phyloP scores from a whole-genome alignment of 352 stramenopile genomes.

The Phytopythium litorale region DNA sequence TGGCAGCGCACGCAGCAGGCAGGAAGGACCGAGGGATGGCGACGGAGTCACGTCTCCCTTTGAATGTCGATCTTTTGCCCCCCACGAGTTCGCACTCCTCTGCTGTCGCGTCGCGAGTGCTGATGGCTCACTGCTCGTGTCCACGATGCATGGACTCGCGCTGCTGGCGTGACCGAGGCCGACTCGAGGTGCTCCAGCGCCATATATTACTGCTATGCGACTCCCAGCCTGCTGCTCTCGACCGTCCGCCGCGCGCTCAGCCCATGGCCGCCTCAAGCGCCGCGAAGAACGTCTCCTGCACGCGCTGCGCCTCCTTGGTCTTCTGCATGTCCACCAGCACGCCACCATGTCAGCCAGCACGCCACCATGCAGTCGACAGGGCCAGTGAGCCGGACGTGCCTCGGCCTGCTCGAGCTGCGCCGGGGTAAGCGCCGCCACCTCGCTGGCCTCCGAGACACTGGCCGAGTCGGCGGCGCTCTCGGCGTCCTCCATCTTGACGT shows the following conservation, averaged over 20 bases:
- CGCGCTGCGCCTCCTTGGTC: conserved; percentile 36
- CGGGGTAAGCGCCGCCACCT: conserved; percentile 12
- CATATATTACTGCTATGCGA: conserved; percentile 1
- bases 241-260: conserved; percentile 2
- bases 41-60: background rate
- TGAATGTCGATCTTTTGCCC: background rate
- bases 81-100: background rate
- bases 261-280: conserved; percentile 47
- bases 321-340: conserved; percentile 25
- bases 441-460: conserved; percentile 9
- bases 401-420: conserved; percentile 39
- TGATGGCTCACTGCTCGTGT: too few relatives aligned
- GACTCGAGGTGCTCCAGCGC: background rate
- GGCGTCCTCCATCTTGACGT: conserved; percentile 53
- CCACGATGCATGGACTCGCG: too few relatives aligned
- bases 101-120: background rate
- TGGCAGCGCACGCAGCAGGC: background rate
- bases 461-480: conserved; percentile 13
- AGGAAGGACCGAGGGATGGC: background rate
- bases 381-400: conserved; percentile 8
- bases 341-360: conserved; percentile 5
- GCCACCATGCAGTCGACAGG: background rate
- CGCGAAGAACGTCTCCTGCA: conserved; percentile 66
- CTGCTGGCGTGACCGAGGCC: too few relatives aligned
- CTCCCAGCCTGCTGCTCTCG: background rate